phyloP scores from a whole-genome alignment of 768 basidiomycete species.

The Termitomyces sp. region DNA sequence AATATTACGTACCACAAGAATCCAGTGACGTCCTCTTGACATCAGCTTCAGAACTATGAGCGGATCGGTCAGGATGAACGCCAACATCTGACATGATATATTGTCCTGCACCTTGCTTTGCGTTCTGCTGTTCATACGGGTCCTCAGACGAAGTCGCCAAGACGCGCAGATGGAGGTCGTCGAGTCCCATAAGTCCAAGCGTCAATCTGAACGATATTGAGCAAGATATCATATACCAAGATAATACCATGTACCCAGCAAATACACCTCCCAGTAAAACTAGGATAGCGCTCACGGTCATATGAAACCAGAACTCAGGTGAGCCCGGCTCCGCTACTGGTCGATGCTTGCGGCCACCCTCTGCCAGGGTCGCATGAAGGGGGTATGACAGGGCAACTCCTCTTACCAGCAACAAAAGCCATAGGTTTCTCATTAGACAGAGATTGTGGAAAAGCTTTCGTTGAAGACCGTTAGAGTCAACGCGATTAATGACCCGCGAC shows the following conservation, averaged over 20 bases:
- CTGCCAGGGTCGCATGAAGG: neutral
- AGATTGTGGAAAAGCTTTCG: neutral
- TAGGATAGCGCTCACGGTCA: slow-evolving; percentile 60
- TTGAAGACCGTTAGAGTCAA: neutral
- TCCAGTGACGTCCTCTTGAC: slow-evolving; percentile 82
- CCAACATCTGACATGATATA: neutral
- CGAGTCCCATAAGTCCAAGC: slow-evolving; percentile 90
- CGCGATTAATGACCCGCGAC: neutral
- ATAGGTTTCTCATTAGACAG: slow-evolving; percentile 11
- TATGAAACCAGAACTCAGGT: slow-evolving; percentile 71
- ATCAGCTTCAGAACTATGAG: slow-evolving; percentile 49
- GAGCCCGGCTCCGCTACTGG: slow-evolving; percentile 36
- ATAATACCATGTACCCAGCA: slow-evolving; percentile 62
- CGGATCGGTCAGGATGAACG: neutral
- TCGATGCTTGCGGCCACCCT: slow-evolving; percentile 3
- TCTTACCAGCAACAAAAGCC: slow-evolving; percentile 6
- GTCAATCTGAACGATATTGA: slow-evolving; percentile 56
- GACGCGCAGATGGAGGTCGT: slow-evolving; percentile 87
- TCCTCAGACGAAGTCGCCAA: slow-evolving; percentile 81
- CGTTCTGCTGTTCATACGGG: slow-evolving; percentile 59
- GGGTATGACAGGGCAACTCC: slow-evolving; percentile 8
- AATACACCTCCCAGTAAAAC: slow-evolving; percentile 90
- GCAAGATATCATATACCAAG: neutral
- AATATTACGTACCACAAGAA: slow-evolving; percentile 67
- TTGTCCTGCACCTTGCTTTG: slow-evolving; percentile 54